Conservation (phyloP, 768 basidiomycete genomes). For the Boletus vermiculosoides region DNA sequence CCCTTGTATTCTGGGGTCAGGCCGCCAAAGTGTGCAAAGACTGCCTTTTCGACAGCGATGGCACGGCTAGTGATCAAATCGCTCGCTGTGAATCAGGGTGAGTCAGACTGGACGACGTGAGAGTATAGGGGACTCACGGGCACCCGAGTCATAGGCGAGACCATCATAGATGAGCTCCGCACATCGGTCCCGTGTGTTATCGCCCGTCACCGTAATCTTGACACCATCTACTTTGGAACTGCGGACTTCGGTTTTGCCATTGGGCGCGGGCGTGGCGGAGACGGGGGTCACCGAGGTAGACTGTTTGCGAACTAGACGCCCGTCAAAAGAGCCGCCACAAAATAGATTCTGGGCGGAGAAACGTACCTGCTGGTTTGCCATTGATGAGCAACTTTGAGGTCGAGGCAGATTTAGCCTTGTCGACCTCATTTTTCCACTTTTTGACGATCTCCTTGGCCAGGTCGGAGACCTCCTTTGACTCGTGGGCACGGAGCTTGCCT, state of each 20-base stretch:
- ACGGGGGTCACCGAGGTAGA: conserved; percentile 42
- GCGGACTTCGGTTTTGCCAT: conserved; percentile 42
- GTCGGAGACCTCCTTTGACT: conserved; percentile 70
- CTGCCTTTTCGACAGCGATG: conserved; percentile 67
- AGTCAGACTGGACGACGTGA: conserved; percentile 8
- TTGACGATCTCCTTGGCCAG: conserved; percentile 89
- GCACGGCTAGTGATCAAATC: conserved; percentile 69
- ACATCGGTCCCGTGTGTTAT: conserved; percentile 83
- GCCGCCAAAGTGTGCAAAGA: conserved; percentile 45
- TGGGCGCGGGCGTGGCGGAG: conserved; percentile 28
- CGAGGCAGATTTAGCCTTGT: conserved; percentile 52
- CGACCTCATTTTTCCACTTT: conserved; percentile 89
- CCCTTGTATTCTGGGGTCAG: conserved; percentile 56
- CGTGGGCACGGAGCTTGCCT: conserved; percentile 79
- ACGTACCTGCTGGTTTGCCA: conserved; percentile 39
- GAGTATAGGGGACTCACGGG: conserved; percentile 58
- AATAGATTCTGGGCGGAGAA: too few species aligned
- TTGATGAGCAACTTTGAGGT: conserved; percentile 14
- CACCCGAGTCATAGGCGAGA: conserved; percentile 79
- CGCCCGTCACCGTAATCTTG: conserved; percentile 53
- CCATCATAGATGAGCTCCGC: conserved; percentile 90
- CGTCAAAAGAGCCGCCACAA: background rate
- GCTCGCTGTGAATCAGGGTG: conserved; percentile 44
- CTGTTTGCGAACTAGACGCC: conserved; percentile 30
- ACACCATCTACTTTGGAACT: conserved; percentile 73